Base-by-base conservation (phyloP, 495 filamentous ascomycete genomes). In the Aspergillus egyptiacus region DNA sequence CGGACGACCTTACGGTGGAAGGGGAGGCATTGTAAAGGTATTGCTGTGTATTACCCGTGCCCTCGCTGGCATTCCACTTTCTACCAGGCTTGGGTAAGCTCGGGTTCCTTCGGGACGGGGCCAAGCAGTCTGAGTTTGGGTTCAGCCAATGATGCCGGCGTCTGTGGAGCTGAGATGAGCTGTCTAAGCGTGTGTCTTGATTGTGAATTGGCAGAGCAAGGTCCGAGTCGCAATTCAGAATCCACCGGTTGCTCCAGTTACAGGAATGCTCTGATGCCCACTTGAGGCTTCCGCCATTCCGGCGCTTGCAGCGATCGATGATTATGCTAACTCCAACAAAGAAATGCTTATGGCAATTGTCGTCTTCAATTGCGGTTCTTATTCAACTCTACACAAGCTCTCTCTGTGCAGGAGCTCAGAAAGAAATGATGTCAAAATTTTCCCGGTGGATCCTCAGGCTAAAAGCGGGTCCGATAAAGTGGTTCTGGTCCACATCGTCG, bases 101-200 rank as follows among this genome's bases (percentile, higher is more conserved):
- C 57, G 57, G 57, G 57, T 60, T 57, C 57, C 44, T 45, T 60
- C 57, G 57, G 57, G 57, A 56, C 36, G 54, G 51, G 54, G 48
- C 53, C 54, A 51, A 50, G 50, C 30, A 23, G n/a, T 35, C 19
- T 50, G 39, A 30, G 40, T 50, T 54, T 18, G 48, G 50, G 54
- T 41, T 17, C 48, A 43, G 31, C 57, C 57, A 60, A 60, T 60
- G n/a, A 49, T 50, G 20, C 38, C 20, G 4, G 39, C 19, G 17
- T 15, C 15, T 36, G 48, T 59, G 52, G 50, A 54, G 56, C 56
- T 55, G 14, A 44, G 17, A 32, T 51, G 48, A 51, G 39, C 48
- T 51, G 48, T 51, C 24, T 17, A 2, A 24, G 20, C 14, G 36
- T 8, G 37, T 43, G 25, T 50, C 20, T 28, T 42, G 27, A 40